Evolutionary conservation across 371 early-diverging fungal species (phyloP).

Genomic region (Mortierella sp.): DNA sequence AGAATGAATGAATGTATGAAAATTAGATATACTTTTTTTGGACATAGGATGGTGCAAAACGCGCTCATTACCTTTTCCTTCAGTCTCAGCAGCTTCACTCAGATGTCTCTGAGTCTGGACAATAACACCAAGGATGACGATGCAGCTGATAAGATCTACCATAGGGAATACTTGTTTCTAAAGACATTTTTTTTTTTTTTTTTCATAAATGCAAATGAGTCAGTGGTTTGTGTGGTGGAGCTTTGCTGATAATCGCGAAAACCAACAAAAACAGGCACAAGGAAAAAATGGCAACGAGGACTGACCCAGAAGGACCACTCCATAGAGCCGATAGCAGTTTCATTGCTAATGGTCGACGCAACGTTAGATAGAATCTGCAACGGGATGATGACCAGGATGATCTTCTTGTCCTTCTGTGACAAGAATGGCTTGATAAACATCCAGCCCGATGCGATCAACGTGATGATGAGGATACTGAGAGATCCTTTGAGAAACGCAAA

Average conservation of each 20-base stretch:
- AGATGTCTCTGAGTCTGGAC: constrained; percentile 65
- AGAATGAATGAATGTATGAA: background rate
- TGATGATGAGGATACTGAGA: constrained; percentile 67
- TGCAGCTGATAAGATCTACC: constrained; percentile 63
- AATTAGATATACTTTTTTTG: no score
- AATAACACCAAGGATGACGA: constrained; percentile 65
- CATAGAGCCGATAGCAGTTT: constrained; percentile 64
- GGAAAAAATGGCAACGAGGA: no score
- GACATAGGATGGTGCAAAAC: background rate
- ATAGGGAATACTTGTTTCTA: constrained; percentile 63
- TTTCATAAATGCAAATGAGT: no score
- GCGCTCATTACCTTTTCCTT: constrained; percentile 60
- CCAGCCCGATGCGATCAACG: constrained; percentile 69
- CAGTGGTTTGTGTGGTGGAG: background rate
- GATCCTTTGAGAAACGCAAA: constrained; percentile 67
- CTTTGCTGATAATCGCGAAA: no score
- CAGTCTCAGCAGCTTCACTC: constrained; percentile 58
- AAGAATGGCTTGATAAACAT: constrained; percentile 72
- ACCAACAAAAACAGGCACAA: no score
- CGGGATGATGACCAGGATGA: constrained; percentile 65
- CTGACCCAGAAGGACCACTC: constrained; percentile 68
- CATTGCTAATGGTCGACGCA: constrained; percentile 62
- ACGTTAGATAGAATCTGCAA: constrained; percentile 65
- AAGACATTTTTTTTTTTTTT: no score
- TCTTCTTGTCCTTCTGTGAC: constrained; percentile 63